Evolutionary conservation across 1,284 basidiomycete genomes (phyloP), one percentile per base, ranked within the genome.

Genomic region (Marasmius oreades): DNA sequence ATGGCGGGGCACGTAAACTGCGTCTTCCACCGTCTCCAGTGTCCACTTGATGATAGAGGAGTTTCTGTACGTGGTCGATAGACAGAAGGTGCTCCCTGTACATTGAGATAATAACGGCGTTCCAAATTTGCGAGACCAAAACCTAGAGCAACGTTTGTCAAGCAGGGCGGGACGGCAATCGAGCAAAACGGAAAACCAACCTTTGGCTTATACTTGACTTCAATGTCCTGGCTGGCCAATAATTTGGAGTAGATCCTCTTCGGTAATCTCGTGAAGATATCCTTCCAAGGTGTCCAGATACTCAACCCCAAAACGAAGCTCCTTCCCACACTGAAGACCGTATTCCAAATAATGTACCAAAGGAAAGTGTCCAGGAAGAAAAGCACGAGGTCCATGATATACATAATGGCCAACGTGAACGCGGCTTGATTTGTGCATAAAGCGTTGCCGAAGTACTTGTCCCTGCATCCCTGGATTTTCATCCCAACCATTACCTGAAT

Each of bases 71-170:
- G 68, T 97, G 93, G 63, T 95, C 93, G 69, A 96, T 96, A 51
- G 93, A 96, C 39, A 97, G 77, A n/a, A 97, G 70, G 70, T 97
- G 95, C 71, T 97, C 95, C 66, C 95, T 88, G 73, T 97, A 98
- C 95, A 98, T 98, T n/a, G 94, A 97, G 63, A 98, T 97, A 74
- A 98, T 96, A 73, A 98, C 87, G 37, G 95, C 94, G 70, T 98
- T 98, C 95, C 95, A 97, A 59, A 97, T 93, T 73, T 98, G 95
- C 22, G 93, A 96, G 34, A 98, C 95, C 34, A 98, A 80, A 33
- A 98, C 94, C 90, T 92, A 61, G 31, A 34, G 37, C 26, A 28
- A 45, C 14, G 53, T 50, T 31, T 59, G 18, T 47, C 22, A 58
- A 48, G 2, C 20, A 48, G 42, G 47, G 16, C 44, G 14, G 42